These are phyloP conservation scores for Epichloe uncinata DNA, from an alignment of 2,329 filamentous ascomycete genomes.

Conservation along the genomic window DNA sequence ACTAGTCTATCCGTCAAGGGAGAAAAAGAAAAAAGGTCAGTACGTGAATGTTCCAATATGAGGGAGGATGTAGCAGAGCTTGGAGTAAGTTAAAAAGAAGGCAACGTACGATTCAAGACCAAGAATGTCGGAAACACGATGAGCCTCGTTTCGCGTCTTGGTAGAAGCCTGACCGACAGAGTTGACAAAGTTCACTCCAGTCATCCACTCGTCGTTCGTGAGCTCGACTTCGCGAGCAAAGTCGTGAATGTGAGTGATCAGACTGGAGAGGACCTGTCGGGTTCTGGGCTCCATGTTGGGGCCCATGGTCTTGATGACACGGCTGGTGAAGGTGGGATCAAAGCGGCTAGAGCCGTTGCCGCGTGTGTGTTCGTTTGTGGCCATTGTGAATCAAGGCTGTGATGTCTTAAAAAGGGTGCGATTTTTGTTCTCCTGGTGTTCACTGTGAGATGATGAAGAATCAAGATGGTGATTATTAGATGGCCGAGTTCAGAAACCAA, in stretches of 20 bases:
- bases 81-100: no score
- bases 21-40: neutral
- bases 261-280: slow-evolving; percentile 45
- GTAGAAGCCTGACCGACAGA: slow-evolving; percentile 55
- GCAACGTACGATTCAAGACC: slow-evolving; percentile 53
- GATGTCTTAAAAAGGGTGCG: no score
- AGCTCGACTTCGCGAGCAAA: slow-evolving; percentile 68
- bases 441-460: no score
- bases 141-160: slow-evolving; percentile 59
- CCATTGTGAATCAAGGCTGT: no score
- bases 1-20: slow-evolving; percentile 23
- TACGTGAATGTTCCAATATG: neutral
- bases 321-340: slow-evolving; percentile 64
- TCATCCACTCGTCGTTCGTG: slow-evolving; percentile 63
- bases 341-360: slow-evolving; percentile 31
- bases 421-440: no score
- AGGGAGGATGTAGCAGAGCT: no score
- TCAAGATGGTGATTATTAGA: no score
- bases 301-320: slow-evolving; percentile 61
- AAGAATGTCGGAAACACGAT: slow-evolving; percentile 59
- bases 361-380: slow-evolving; percentile 13
- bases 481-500: neutral
- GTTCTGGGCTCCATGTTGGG: slow-evolving; percentile 53
- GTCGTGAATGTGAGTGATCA: slow-evolving; percentile 65
- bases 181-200: slow-evolving; percentile 64